phyloP scores from a whole-genome alignment of 1,284 basidiomycete species.

The Cerrena zonata region DNA sequence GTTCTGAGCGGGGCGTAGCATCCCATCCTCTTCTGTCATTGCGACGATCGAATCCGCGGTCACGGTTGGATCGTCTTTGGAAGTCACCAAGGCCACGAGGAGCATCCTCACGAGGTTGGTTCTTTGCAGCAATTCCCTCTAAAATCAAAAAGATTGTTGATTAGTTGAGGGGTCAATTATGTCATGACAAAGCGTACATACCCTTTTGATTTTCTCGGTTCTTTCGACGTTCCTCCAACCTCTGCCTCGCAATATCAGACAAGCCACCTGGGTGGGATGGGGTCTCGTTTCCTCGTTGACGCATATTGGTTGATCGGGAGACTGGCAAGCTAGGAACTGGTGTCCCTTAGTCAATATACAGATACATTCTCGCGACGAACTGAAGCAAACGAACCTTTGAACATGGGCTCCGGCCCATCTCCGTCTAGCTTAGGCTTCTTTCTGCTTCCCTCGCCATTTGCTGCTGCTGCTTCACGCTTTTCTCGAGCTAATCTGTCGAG shows the following conservation, averaged over 20 bases:
- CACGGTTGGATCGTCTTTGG: constrained; percentile 62
- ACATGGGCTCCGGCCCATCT: constrained; percentile 59
- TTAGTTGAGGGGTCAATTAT: too few species aligned
- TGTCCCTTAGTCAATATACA: not conserved
- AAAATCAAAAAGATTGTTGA: constrained; percentile 2
- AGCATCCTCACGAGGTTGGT: constrained; percentile 48
- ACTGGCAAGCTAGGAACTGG: constrained; percentile 72
- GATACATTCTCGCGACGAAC: not conserved
- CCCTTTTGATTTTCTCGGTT: constrained; percentile 66
- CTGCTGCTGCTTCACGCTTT: constrained; percentile 63
- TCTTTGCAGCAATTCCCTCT: constrained; percentile 61
- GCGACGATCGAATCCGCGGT: constrained; percentile 31
- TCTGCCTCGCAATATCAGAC: constrained; percentile 64
- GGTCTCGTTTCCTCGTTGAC: constrained; percentile 81
- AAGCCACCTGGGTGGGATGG: constrained; percentile 90
- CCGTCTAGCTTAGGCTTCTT: constrained; percentile 62
- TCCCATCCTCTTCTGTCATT: constrained; percentile 49
- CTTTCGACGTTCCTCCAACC: constrained; percentile 72
- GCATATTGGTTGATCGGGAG: constrained; percentile 49
- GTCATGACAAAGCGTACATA: constrained; percentile 22
- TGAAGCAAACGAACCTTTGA: constrained; percentile 66
- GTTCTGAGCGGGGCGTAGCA: constrained; percentile 63
- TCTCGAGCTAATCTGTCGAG: constrained; percentile 83
- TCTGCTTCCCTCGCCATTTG: constrained; percentile 40
- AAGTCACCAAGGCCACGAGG: constrained; percentile 69